Base-by-base conservation (phyloP, 768 basidiomycete species). In the Mycena capillaripes region DNA sequence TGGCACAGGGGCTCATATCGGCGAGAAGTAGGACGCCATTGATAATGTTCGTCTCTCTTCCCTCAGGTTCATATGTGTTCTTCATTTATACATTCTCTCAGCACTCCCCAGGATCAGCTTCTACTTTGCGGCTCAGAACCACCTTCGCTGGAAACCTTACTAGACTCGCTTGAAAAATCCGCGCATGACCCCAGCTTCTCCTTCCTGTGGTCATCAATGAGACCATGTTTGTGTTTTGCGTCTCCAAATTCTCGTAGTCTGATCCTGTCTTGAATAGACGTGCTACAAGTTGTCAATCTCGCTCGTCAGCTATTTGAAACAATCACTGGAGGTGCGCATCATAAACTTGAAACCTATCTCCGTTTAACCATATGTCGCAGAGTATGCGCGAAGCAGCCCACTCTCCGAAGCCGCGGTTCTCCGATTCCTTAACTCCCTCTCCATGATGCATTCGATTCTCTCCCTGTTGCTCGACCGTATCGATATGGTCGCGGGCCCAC, bases 121-220 rank as follows among this genome's bases (percentile, higher is more conserved):
- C 5, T 72, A 9, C 71, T 72, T 2, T 60, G 58, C 25, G 71
- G 65, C 23, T 34, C 59, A 2, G 65, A 72, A 38, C 56, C 56
- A 19, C 50, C 64, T 17, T 23, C 70, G 2, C 27, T 61, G 27
- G 64, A 71, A 25, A 27, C 16, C 17, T 50, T 66, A 4, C 42
- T 66, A 21, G 50, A 50, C 0, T 66, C 65, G 4, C 19, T 72
- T 1, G 58, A 71, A 46, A 4, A 52, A 19, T 14, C 52, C n/a
- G 16, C 19, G 36, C 14, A 58, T 2, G 32, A 57, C 34, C 23
- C 50, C 7, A 32, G 23, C 4, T 11, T 36, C 1, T 14, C 17
- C 3, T 29, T 46, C 19, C 25, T 36, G 4, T 72, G 27, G 38
- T 32, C 44, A 21, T 36, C 60, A 0, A 42, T 58, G 46, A 34